These are phyloP conservation scores for Dipodascus albidus DNA, from an alignment of 805 yeast genomes.

Conservation along the genomic window DNA sequence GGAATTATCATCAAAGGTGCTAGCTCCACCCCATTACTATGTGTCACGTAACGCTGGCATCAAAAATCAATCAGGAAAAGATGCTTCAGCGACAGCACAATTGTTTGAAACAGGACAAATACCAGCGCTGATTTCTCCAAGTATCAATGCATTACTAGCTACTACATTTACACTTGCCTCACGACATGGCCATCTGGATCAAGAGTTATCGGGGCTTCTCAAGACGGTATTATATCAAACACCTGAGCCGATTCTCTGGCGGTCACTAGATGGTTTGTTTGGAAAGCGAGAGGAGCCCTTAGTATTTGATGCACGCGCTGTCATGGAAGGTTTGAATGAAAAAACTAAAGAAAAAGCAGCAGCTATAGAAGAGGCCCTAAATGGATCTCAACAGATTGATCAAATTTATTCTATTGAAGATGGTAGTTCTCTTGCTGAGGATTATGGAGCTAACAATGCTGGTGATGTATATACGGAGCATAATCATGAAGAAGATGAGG, in stretches of 20 bases:
- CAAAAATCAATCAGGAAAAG: background rate
- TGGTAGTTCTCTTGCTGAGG: background rate
- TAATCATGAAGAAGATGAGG: background rate
- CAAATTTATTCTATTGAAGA: background rate
- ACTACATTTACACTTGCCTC: background rate
- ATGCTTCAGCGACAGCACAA: constrained; percentile 1
- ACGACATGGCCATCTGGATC: background rate
- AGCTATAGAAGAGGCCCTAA: background rate
- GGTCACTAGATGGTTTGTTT: constrained; percentile 10
- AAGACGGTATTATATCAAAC: constrained; percentile 7
- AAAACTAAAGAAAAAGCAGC: background rate
- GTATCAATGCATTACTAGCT: constrained; percentile 7
- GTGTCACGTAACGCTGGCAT: constrained; percentile 3
- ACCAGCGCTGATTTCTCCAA: constrained; percentile 9
- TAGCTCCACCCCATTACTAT: constrained; percentile 6
- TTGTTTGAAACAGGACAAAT: constrained; percentile 5
- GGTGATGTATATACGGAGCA: background rate
- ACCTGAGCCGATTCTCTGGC: constrained; percentile 10
- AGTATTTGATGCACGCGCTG: constrained; percentile 3
- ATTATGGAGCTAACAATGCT: background rate
- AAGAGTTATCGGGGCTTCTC: constrained; percentile 1
- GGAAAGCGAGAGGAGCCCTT: constrained; percentile 6
- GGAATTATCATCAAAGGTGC: constrained; percentile 8
- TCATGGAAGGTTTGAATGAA: background rate
- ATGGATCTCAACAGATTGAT: no score